phyloP scores from a whole-genome alignment of 495 filamentous ascomycete species.

The Lindgomyces ingoldianus region DNA sequence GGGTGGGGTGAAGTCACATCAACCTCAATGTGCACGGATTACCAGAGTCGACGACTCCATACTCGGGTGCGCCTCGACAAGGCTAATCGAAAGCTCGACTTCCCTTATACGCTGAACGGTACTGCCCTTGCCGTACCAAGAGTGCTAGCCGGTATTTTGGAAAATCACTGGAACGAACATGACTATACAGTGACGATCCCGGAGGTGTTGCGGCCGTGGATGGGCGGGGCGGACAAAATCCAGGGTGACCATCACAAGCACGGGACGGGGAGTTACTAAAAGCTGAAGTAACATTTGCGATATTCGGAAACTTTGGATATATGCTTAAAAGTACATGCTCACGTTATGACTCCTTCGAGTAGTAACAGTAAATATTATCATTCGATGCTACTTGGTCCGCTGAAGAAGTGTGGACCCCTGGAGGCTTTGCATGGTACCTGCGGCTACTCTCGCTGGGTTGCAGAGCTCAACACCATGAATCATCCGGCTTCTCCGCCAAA shows the following conservation, averaged over 20 bases:
- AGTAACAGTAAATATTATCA: not conserved
- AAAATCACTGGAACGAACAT: conserved; percentile 82
- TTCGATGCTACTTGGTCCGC: not conserved
- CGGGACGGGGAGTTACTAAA: conserved; percentile 20
- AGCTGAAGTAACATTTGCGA: not conserved
- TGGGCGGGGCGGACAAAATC: conserved; percentile 37
- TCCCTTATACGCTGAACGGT: conserved; percentile 85
- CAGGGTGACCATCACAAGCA: conserved; percentile 24
- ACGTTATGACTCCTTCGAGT: not conserved
- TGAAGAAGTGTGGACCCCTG: not conserved
- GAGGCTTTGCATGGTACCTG: not conserved
- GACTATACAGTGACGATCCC: conserved; percentile 34
- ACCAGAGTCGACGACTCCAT: conserved; percentile 79
- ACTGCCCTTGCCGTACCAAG: conserved; percentile 90
- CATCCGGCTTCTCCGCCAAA: not conserved
- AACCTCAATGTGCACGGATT: conserved; percentile 89
- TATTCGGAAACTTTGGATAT: not conserved
- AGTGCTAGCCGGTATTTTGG: conserved; percentile 85
- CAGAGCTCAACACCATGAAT: not conserved
- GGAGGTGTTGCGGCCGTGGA: conserved; percentile 36
- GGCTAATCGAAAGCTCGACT: conserved; percentile 47
- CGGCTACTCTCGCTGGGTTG: not conserved
- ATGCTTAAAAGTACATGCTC: not conserved
- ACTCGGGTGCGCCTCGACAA: conserved; percentile 63
- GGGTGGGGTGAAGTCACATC: conserved; percentile 95